A percentile compares a stretch with the other conserved stretches of the same genome.
Conservation (phyloP, 257 asterid genomes). For the Solanum chilense region DNA sequence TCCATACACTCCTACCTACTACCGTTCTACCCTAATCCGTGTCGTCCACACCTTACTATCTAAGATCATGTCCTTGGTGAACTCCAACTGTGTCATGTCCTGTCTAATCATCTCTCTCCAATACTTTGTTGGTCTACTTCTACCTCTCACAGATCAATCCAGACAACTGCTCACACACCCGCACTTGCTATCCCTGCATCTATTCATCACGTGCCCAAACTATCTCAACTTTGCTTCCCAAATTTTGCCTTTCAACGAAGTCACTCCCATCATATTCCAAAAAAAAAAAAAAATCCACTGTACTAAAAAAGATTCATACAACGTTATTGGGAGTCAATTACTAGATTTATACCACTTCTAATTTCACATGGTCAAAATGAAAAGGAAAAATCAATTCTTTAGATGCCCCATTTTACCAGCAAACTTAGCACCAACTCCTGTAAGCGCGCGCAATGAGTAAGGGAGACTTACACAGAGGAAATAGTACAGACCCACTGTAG, state of each 20-base stretch:
- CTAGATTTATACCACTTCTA: not conserved
- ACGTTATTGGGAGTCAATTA: not conserved
- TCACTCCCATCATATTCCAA: not conserved
- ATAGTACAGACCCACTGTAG: conserved; percentile 67
- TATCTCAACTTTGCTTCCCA: not conserved
- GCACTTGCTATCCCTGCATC: not conserved
- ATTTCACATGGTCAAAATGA: not conserved
- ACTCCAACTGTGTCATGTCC: not conserved
- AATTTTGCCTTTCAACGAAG: not conserved
- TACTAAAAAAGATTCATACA: not conserved
- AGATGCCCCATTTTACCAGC: not conserved
- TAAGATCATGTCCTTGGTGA: not conserved
- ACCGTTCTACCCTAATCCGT: not conserved
- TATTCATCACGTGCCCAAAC: not conserved
- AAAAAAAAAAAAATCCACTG: not conserved
- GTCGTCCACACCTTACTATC: not conserved
- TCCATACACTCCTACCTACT: not conserved
- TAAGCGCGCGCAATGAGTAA: not conserved
- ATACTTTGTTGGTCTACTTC: not conserved
- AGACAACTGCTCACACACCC: not conserved
- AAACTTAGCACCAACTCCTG: not conserved
- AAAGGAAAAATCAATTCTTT: not conserved
- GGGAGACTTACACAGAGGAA: conserved; percentile 42
- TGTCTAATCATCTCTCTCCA: not conserved
- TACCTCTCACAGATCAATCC: not conserved